phyloP scores from a whole-genome alignment of 805 yeast genomes.

The Wickerhamiella kurtzmanii region DNA sequence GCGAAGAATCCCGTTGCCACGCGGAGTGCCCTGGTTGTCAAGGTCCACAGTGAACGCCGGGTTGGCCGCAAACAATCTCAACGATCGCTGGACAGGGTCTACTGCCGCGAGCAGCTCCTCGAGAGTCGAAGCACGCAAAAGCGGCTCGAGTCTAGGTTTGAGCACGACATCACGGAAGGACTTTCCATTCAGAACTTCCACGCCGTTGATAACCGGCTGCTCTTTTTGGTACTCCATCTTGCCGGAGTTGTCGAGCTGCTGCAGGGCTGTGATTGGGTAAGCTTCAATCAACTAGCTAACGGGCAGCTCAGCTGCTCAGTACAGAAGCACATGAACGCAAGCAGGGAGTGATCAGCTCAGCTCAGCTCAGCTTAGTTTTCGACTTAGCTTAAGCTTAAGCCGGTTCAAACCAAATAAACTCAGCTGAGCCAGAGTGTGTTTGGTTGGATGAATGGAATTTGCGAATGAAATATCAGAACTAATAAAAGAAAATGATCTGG shows the following conservation, averaged over 20 bases:
- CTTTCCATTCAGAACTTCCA: conserved; percentile 22
- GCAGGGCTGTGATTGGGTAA: not conserved
- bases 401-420: no score
- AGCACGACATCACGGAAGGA: conserved; percentile 20
- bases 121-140: conserved; percentile 18
- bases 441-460: conserved; percentile 7
- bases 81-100: conserved; percentile 17
- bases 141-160: conserved; percentile 19
- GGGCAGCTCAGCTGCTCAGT: no score
- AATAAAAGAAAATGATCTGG: not conserved
- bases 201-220: conserved; percentile 20
- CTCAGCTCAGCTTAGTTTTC: no score
- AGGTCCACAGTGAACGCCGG: conserved; percentile 11
- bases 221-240: conserved; percentile 19
- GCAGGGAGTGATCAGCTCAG: no score
- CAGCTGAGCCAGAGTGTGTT: no score
- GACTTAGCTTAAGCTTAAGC: no score
- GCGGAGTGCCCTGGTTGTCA: not conserved
- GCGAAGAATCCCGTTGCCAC: conserved; percentile 4
- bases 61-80: conserved; percentile 14
- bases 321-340: no score
- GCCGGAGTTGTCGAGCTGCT: not conserved
- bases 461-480: conserved; percentile 3
- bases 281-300: no score
- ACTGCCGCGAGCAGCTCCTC: conserved; percentile 16